These are phyloP conservation scores for Chytridium lagenaria DNA, from an alignment of 371 early-diverging fungal species.

Conservation along the genomic window DNA sequence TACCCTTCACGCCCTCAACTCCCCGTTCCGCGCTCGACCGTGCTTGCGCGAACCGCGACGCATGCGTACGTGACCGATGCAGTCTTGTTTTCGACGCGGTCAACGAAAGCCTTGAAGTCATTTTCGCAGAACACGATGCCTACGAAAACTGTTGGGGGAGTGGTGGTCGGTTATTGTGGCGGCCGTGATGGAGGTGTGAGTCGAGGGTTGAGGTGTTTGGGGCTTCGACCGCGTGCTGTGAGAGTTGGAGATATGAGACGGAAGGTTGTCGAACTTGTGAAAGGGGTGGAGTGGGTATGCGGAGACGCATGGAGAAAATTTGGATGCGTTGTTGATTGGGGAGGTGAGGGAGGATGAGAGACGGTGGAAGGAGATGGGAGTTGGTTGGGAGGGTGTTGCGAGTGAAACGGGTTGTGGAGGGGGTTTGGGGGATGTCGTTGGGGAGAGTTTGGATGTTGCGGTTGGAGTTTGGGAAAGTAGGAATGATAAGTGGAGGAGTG, in stretches of 20 bases:
- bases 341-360: constrained; percentile 42
- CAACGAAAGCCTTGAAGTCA: constrained; percentile 28
- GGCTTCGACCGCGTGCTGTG: constrained; percentile 34
- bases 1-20: neutral
- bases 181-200: neutral
- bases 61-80: constrained; percentile 7
- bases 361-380: constrained; percentile 29
- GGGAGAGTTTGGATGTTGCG: no score
- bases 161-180: neutral
- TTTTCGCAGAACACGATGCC: constrained; percentile 21
- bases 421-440: constrained; percentile 32
- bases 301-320: constrained; percentile 44
- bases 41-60: neutral
- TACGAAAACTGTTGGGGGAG: neutral
- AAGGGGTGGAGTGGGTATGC: constrained; percentile 35
- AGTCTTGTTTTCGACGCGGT: constrained; percentile 36
- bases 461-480: no score
- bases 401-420: constrained; percentile 12
- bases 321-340: constrained; percentile 46
- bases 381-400: constrained; percentile 15
- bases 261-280: constrained; percentile 9
- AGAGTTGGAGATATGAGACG: constrained; percentile 1
- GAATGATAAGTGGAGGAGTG: no score
- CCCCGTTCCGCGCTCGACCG: neutral
- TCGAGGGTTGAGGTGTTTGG: neutral